phyloP scores from a whole-genome alignment of 2,329 filamentous ascomycete genomes.

The Epichloe amarillans region DNA sequence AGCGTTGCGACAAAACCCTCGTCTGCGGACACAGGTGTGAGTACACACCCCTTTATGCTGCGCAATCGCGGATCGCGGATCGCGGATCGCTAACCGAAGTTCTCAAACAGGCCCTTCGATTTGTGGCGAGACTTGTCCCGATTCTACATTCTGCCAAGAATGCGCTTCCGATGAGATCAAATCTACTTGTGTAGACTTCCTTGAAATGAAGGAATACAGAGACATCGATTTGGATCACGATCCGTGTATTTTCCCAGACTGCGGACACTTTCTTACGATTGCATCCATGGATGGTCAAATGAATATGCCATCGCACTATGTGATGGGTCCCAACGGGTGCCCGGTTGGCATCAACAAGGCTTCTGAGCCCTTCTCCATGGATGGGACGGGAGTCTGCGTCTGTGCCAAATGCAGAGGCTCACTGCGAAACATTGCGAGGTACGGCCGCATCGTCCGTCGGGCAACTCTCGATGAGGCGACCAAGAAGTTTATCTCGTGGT shows the following conservation, averaged over 20 bases:
- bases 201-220: conserved; percentile 38
- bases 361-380: conserved; percentile 32
- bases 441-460: conserved; percentile 47
- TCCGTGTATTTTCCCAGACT: conserved; percentile 48
- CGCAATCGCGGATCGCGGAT: too few species aligned
- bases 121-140: conserved; percentile 51
- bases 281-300: conserved; percentile 49
- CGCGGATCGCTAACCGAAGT: too few species aligned
- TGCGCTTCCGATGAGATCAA: conserved; percentile 35
- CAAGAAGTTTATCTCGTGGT: conserved; percentile 49
- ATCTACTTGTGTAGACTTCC: conserved; percentile 38
- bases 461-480: conserved; percentile 49
- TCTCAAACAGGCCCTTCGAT: conserved; percentile 32
- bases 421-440: conserved; percentile 43
- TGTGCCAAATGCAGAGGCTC: conserved; percentile 50
- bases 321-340: conserved; percentile 21
- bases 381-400: conserved; percentile 29
- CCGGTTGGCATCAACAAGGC: conserved; percentile 21
- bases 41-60: background rate
- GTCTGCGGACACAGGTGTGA: conserved; percentile 47
- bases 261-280: conserved; percentile 49
- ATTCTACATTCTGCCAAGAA: conserved; percentile 37
- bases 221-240: conserved; percentile 45
- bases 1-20: conserved; percentile 40
- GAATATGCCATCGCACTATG: conserved; percentile 37